Evolutionary conservation across 768 basidiomycete species (phyloP), one percentile per base, ranked within the genome.

Genomic region (Boletus vinaceobasis): DNA sequence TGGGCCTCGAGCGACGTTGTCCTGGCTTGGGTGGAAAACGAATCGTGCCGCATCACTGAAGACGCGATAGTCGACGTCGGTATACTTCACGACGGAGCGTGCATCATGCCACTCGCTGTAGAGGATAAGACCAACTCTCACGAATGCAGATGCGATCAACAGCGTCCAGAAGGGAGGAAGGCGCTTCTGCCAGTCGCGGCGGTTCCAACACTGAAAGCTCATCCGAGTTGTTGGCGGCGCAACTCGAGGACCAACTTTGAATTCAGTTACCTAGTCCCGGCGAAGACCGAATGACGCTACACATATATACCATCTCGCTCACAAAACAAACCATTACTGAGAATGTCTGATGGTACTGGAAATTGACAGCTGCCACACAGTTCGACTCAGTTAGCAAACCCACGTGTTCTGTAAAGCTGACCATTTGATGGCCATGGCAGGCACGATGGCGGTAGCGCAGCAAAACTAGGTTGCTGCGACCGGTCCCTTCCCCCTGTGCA

Each of bases 1-100:
- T 29, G 82, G 77, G 10, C 93, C 94, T 57, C 79, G 77, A 19
- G 87, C 90, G 23, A 57, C 60, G 63, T 86, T 87, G 27, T 59
- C 70, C 31, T 66, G 57, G n/a, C 72, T 62, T 50, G 85, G 80
- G 43, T 76, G 64, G 27, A 83, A 68, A 32, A 91, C 65, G 66
- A 90, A 92, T 39, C 73, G 75, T 1, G 93, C 86, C 5, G 97
- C 97, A 69, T 98, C 96, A 43, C 83, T 89, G 76, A 98, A 97
- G 62, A 99, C 96, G 36, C 85, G 81, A 71, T 98, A 98, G 73
- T 99, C 97, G 60, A 98, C 79, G 71, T 99, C 97, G n/a, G 97
- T 98, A 68, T 98, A 99, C 71, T 95, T 95, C 23, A 98, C 85
- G 31, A 83, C 70, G 1, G 89, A 90, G 61, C 75, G 84, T 15